Conservation (phyloP, 2,329 filamentous ascomycete species). For the Zymoseptoria passerinii region DNA sequence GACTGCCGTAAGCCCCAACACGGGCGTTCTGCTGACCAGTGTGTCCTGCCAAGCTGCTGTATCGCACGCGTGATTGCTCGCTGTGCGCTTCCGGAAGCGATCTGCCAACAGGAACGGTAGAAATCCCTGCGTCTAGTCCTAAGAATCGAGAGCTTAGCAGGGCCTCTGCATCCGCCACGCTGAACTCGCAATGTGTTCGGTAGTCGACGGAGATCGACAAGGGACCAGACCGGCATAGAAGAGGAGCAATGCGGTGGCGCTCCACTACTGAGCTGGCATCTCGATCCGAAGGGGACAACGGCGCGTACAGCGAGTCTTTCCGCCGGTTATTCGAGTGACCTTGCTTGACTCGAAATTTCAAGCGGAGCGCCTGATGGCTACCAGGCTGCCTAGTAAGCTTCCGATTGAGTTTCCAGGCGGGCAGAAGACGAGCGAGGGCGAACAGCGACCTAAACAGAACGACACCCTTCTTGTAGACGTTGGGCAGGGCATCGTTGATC, state of each 20-base stretch:
- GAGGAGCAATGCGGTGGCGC: constrained; percentile 70
- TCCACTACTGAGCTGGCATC: constrained; percentile 50
- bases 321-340: constrained; percentile 40
- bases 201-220: constrained; percentile 77
- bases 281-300: constrained; percentile 55
- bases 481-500: constrained; percentile 59
- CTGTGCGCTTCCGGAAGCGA: constrained; percentile 37
- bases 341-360: constrained; percentile 71
- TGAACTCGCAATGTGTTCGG: constrained; percentile 81
- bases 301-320: constrained; percentile 62
- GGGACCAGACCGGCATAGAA: constrained; percentile 78
- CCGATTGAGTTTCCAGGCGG: constrained; percentile 77
- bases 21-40: constrained; percentile 12
- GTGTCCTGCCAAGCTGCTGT: constrained; percentile 18
- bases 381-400: constrained; percentile 61
- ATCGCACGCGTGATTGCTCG: constrained; percentile 32
- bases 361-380: constrained; percentile 54
- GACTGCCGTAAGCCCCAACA: constrained; percentile 26
- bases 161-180: constrained; percentile 83
- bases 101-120: constrained; percentile 15
- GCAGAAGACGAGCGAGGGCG: constrained; percentile 70
- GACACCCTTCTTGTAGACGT: constrained; percentile 94
- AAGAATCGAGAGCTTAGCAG: constrained; percentile 88
- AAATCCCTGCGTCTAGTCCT: constrained; percentile 62
- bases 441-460: constrained; percentile 88